A percentile compares a stretch with the other conserved stretches of the same genome.
phyloP scores from a whole-genome alignment of 2,329 filamentous ascomycete species.

The Diaporthe sp. region DNA sequence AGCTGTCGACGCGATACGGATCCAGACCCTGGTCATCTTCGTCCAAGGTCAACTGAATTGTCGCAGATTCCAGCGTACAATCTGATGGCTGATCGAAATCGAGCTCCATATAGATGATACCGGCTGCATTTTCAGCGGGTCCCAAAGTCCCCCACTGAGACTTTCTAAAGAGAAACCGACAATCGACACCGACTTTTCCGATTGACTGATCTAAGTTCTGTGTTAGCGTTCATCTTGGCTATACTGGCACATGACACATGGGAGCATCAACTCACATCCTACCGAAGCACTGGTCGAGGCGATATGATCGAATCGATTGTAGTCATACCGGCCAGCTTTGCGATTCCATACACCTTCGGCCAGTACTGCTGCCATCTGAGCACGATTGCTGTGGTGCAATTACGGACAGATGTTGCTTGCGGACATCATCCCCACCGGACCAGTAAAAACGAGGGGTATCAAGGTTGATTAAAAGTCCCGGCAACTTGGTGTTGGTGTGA shows the following conservation, averaged over 20 bases:
- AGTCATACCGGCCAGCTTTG: conserved; percentile 20
- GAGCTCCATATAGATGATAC: conserved; percentile 49
- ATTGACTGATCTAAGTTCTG: not conserved
- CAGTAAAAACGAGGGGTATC: not conserved
- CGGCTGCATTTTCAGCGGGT: conserved; percentile 43
- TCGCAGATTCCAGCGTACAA: conserved; percentile 46
- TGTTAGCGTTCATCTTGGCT: not conserved
- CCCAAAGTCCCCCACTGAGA: conserved; percentile 48
- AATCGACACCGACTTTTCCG: conserved; percentile 5
- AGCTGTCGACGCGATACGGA: conserved; percentile 21
- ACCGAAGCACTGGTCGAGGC: not conserved
- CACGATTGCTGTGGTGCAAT: not conserved
- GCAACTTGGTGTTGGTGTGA: not conserved
- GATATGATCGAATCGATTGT: conserved; percentile 11
- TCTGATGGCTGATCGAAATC: conserved; percentile 46
- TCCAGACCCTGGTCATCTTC: conserved; percentile 47
- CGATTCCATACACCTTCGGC: conserved; percentile 3
- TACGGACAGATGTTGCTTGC: not conserved
- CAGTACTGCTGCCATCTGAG: conserved; percentile 11
- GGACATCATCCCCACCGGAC: not conserved
- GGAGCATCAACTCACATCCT: not conserved
- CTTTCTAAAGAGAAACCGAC: conserved; percentile 34
- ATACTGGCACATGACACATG: no score
- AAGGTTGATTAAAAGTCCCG: not conserved
- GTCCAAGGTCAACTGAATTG: conserved; percentile 46